Evolutionary conservation across 2,329 filamentous ascomycete species (phyloP).

Genomic region (Tricladium varicosporioides): DNA sequence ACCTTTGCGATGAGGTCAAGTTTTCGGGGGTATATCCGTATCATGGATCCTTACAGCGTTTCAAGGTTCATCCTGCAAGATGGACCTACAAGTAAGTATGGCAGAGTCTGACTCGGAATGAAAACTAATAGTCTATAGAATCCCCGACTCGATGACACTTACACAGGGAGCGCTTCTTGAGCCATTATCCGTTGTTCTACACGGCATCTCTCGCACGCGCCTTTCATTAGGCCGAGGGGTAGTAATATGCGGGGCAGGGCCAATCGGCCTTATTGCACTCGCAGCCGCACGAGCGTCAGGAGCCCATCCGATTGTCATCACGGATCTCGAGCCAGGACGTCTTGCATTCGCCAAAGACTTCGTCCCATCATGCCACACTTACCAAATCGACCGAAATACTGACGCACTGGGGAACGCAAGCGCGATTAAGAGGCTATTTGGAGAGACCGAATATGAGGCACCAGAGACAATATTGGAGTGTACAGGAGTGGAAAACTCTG

Average conservation of each 20-base stretch:
- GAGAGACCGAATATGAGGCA: constrained; percentile 49
- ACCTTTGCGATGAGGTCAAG: background rate
- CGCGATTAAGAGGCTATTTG: constrained; percentile 52
- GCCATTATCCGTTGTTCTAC: constrained; percentile 61
- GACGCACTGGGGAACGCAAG: constrained; percentile 49
- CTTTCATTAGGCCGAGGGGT: constrained; percentile 54
- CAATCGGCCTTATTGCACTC: constrained; percentile 59
- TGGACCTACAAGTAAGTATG: no score
- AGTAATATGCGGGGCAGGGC: constrained; percentile 61
- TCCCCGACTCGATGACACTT: constrained; percentile 56
- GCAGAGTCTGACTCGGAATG: no score
- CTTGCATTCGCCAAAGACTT: constrained; percentile 57
- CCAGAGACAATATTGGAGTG: constrained; percentile 62
- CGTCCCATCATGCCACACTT: constrained; percentile 52
- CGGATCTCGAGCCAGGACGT: constrained; percentile 56
- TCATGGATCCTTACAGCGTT: no score
- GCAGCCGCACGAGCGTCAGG: constrained; percentile 59
- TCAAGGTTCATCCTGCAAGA: no score
- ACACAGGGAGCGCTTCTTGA: constrained; percentile 62
- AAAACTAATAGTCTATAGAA: no score
- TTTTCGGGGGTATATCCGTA: no score
- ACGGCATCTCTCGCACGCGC: constrained; percentile 53
- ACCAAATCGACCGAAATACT: constrained; percentile 47
- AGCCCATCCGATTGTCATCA: constrained; percentile 62
- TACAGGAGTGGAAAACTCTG: constrained; percentile 63